Evolutionary conservation across 1,284 basidiomycete genomes (phyloP).

Genomic region (Malassezia restricta): DNA sequence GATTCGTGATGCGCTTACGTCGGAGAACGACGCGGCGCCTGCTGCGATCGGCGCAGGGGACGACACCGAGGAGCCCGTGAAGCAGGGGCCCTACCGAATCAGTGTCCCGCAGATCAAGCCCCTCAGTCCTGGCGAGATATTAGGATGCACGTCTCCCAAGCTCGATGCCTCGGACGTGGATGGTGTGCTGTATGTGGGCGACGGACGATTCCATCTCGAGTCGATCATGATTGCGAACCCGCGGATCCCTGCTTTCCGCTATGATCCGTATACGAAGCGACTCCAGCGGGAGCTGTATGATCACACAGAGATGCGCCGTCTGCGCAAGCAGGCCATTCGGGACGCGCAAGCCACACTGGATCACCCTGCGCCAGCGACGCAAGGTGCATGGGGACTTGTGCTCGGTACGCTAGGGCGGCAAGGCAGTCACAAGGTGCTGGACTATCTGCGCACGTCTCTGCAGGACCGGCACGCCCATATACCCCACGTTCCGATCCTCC

Average conservation of each 20-base stretch:
- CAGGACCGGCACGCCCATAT: constrained; percentile 22
- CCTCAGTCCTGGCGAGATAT: constrained; percentile 85
- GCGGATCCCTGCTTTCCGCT: constrained; percentile 84
- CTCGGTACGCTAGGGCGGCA: constrained; percentile 90
- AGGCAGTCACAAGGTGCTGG: constrained; percentile 76
- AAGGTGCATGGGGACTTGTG: constrained; percentile 69
- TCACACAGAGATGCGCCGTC: constrained; percentile 73
- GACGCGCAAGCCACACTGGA: constrained; percentile 24
- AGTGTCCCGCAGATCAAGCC: constrained; percentile 79
- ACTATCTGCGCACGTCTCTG: constrained; percentile 43
- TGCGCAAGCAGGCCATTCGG: constrained; percentile 60
- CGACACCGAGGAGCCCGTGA: not conserved
- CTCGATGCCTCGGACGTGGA: constrained; percentile 45
- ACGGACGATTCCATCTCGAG: constrained; percentile 95
- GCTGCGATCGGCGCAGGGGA: constrained; percentile 2
- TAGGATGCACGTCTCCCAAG: constrained; percentile 89
- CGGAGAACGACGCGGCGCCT: not conserved
- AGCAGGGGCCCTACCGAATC: constrained; percentile 25
- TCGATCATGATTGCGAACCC: constrained; percentile 99
- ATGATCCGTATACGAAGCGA: constrained; percentile 96
- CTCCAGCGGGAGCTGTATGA: constrained; percentile 85
- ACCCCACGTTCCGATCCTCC: constrained; percentile 72
- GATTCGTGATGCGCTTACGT: constrained; percentile 29
- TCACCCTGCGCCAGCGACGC: constrained; percentile 1
- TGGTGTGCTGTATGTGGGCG: constrained; percentile 64